Evolutionary conservation across 768 basidiomycete genomes (phyloP).

Genomic region (Scleroderma bovista): DNA sequence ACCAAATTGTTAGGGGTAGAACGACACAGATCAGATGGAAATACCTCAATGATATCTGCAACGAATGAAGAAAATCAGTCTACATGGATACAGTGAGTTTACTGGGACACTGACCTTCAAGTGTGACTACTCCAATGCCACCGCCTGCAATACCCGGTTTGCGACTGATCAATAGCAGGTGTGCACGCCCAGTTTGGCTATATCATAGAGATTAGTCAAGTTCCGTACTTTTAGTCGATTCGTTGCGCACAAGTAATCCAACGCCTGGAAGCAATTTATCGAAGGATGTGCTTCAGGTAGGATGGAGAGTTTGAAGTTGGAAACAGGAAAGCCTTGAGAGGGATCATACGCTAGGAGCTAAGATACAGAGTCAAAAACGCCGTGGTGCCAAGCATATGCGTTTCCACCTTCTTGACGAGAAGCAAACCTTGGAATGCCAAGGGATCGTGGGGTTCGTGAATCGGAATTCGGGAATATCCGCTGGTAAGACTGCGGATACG

Average conservation of each 20-base stretch:
- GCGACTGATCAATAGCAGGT: slow-evolving; percentile 78
- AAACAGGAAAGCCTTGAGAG: slow-evolving; percentile 66
- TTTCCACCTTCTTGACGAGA: slow-evolving; percentile 71
- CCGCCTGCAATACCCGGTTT: slow-evolving; percentile 82
- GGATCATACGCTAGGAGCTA: slow-evolving; percentile 90
- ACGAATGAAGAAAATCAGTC: background rate
- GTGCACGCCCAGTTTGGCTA: slow-evolving; percentile 92
- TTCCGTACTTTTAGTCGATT: background rate
- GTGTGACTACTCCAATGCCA: slow-evolving; percentile 85
- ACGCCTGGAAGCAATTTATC: slow-evolving; percentile 91
- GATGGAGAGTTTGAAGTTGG: slow-evolving; percentile 70
- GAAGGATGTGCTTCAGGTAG: slow-evolving; percentile 84
- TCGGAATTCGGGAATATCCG: slow-evolving; percentile 90
- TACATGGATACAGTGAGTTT: background rate
- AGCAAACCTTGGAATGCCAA: slow-evolving; percentile 75
- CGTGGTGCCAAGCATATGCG: slow-evolving; percentile 1
- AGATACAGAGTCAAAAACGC: slow-evolving; percentile 2
- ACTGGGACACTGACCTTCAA: slow-evolving; percentile 53
- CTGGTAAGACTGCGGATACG: slow-evolving; percentile 49
- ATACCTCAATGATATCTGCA: slow-evolving; percentile 70
- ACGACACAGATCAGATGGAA: background rate
- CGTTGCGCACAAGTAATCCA: slow-evolving; percentile 77
- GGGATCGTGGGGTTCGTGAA: slow-evolving; percentile 68
- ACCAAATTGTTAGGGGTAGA: slow-evolving; percentile 10
- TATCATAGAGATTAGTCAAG: background rate